These are phyloP conservation scores for Betula pendula DNA, from an alignment of 306 rosid species.

Conservation along the genomic window DNA sequence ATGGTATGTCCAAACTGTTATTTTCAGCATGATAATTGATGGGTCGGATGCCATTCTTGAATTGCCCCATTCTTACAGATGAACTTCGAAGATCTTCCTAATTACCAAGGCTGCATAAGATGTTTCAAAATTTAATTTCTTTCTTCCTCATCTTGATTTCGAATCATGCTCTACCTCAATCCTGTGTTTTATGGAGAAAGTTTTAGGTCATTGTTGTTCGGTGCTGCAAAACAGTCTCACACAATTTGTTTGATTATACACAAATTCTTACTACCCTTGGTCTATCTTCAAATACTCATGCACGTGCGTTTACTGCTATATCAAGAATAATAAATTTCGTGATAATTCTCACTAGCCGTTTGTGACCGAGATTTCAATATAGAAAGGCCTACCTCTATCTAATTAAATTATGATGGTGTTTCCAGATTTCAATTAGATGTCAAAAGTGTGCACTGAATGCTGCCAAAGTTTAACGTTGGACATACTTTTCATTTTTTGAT, in stretches of 20 bases:
- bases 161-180: not conserved
- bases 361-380: too few species aligned
- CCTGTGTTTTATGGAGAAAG: not conserved
- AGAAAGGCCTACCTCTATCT: not conserved
- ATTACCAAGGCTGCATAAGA: not conserved
- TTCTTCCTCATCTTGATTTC: not conserved
- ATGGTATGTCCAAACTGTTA: slow-evolving; percentile 45
- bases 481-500: not conserved
- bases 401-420: not conserved
- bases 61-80: not conserved
- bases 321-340: too few species aligned
- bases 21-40: not conserved
- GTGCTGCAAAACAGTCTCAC: not conserved
- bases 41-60: not conserved
- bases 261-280: too few species aligned
- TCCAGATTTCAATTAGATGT: not conserved
- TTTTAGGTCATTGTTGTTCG: not conserved
- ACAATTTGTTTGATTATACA: not conserved
- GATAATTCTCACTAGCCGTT: too few species aligned
- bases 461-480: not conserved
- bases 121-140: not conserved
- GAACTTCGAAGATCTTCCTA: not conserved
- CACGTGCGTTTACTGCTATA: too few species aligned
- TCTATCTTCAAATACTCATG: too few species aligned
- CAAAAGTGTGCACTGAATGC: not conserved